Conservation (phyloP, 2,329 filamentous ascomycete species). For the Hirsutella minnesotensis region DNA sequence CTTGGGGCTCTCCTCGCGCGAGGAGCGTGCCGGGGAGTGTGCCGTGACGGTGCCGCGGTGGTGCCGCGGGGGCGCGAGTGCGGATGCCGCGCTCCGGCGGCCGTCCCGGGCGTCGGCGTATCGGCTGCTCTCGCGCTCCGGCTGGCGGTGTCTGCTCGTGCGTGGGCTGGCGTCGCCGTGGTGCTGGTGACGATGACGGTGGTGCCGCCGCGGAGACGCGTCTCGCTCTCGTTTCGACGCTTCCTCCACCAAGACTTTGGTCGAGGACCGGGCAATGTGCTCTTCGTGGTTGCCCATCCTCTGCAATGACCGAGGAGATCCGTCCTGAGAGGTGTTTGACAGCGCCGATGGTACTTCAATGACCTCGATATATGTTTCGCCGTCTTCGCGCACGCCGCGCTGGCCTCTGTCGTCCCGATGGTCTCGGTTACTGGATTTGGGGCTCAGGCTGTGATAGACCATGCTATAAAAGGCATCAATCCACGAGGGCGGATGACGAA, state of each 20-base stretch:
- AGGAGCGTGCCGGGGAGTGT: not conserved
- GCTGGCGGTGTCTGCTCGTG: not conserved
- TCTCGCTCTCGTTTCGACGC: not conserved
- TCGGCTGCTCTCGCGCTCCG: not conserved
- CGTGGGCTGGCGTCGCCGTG: constrained; percentile 1
- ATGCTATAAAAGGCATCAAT: constrained; percentile 2
- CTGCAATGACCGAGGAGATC: not conserved
- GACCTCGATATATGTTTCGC: constrained; percentile 1
- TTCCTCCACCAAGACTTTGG: not conserved
- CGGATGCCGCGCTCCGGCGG: not conserved
- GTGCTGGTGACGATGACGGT: not conserved
- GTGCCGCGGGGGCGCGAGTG: not conserved
- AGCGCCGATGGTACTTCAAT: not conserved
- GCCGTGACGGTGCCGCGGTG: no score
- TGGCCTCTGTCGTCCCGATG: not conserved
- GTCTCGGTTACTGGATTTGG: not conserved
- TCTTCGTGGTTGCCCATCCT: no score
- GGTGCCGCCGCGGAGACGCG: not conserved
- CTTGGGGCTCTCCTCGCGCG: constrained; percentile 2
- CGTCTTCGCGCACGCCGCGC: not conserved
- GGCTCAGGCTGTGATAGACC: constrained; percentile 2
- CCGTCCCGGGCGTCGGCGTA: not conserved
- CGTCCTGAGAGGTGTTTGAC: not conserved
- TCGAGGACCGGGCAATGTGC: not conserved
- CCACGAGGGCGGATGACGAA: constrained; percentile 1